A percentile compares a stretch with the other conserved stretches of the same genome.
Conservation (phyloP, 352 stramenopile species). For the Globisporangium apiculatum region DNA sequence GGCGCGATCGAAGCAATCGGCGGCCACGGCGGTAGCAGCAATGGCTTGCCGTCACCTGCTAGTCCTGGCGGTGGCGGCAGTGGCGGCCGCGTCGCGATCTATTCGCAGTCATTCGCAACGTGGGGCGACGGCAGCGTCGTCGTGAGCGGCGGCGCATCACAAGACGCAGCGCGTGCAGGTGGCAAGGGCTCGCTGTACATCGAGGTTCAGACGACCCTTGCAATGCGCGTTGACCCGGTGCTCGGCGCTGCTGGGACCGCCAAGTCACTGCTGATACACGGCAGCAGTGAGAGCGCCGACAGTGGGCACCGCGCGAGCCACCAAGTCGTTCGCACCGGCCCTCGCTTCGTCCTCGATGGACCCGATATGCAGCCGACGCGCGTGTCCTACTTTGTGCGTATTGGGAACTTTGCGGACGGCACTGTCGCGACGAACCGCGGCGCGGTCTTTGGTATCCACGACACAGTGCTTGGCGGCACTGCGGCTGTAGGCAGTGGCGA, state of each 20-base stretch:
- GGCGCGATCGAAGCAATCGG: conserved; percentile 71
- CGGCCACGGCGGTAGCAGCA: conserved; percentile 70
- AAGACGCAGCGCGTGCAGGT: conserved; percentile 29
- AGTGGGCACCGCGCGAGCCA: conserved; percentile 14
- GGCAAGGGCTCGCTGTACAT: conserved; percentile 32
- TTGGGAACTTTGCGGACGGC: conserved; percentile 36
- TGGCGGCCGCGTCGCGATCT: conserved; percentile 79
- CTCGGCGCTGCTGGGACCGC: conserved; percentile 55
- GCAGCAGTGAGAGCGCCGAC: conserved; percentile 25
- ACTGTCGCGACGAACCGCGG: conserved; percentile 44
- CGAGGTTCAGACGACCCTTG: conserved; percentile 32
- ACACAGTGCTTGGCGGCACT: no score
- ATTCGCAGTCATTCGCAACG: conserved; percentile 89
- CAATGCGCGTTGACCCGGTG: conserved; percentile 52
- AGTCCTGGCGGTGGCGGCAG: conserved; percentile 77
- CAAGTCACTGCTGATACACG: conserved; percentile 65
- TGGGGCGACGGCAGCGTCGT: conserved; percentile 72
- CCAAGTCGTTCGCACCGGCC: conserved; percentile 37
- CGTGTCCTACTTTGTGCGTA: conserved; percentile 73
- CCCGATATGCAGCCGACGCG: conserved; percentile 28
- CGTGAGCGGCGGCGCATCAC: conserved; percentile 63
- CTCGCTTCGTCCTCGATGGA: conserved; percentile 29
- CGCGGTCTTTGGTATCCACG: conserved; percentile 53
- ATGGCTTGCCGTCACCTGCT: conserved; percentile 2
- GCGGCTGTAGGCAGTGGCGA: conserved; percentile 7